A percentile compares a stretch with the other conserved stretches of the same genome.
phyloP scores from a whole-genome alignment of 331 rosid genomes.

The Cydonia oblonga region DNA sequence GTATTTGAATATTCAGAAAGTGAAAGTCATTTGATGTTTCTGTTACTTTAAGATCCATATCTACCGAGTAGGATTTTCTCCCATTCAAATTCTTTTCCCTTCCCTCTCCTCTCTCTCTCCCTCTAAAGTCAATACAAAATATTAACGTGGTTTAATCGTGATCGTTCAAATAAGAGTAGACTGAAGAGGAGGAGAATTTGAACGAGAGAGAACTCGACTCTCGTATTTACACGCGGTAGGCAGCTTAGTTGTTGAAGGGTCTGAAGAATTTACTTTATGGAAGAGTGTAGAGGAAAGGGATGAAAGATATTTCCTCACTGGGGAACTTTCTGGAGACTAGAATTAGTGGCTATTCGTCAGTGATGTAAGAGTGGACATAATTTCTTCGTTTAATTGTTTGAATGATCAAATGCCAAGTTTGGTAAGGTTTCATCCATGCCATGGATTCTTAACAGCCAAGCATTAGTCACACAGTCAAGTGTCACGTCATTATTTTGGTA shows the following conservation, averaged over 20 bases:
- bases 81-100: too few species aligned
- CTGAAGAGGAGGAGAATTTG: too few species aligned
- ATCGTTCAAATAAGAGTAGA: too few species aligned
- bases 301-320: constrained; percentile 15
- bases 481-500: background rate
- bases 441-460: constrained; percentile 14
- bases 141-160: accelerated
- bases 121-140: too few species aligned
- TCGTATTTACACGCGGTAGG: too few species aligned
- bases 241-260: background rate
- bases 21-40: too few species aligned
- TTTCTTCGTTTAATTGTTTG: background rate
- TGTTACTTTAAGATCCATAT: too few species aligned
- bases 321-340: background rate
- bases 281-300: background rate
- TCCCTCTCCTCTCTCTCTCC: too few species aligned
- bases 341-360: constrained; percentile 11
- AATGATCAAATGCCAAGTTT: constrained; percentile 1
- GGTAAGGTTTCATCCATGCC: constrained; percentile 10
- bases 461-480: background rate
- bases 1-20: too few species aligned
- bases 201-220: too few species aligned
- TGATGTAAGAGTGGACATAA: constrained; percentile 25
- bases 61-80: too few species aligned
- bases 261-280: background rate